Evolutionary conservation across 225 moss, liverwort and hornwort species (phyloP), one percentile per base, ranked within the genome.

Genomic region (Pleurozium schreberi): DNA sequence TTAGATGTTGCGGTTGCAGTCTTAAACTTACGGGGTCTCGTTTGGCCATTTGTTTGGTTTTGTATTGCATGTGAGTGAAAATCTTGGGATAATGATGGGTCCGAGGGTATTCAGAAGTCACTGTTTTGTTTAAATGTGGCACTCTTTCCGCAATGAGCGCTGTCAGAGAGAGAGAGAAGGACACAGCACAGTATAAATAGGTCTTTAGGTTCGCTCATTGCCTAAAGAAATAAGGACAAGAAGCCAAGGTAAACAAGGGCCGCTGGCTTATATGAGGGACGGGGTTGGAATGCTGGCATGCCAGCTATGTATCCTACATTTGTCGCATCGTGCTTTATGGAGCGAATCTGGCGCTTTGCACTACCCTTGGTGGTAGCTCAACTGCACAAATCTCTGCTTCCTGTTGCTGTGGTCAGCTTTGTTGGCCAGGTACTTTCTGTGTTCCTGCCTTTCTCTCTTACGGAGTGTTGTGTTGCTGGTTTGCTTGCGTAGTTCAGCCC

Each of bases 401-500:
- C 96, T 93, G 96, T 96, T 91, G 96, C 96, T 88, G 94, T 96
- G 79, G 92, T 96, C 90, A 95, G 95, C 93, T 96, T 96, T 96
- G 96, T 95, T 90, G 94, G 93, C 90, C 96, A 95, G 96, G 96
- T 96, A 95, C 88, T 90, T 92, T 88, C 92, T 90, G 92, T 92
- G 89, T 89, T 92, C 91, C 92, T 92, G 92, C 91, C 91, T 91
- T 89, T 38, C 90, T 91, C 86, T 91, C 93, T 95, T 92, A 93
- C 92, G 83, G 90, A 90, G 93, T 91, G 90, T 91, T 91, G 89
- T 92, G 93, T 94, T 90, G 89, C 92, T 93, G 91, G 92, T 92
- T 91, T 89, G 88, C 85, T 92, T 94, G 93, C 94, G 86, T 94
- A 93, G 92, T 93, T 93, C 94, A 93, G 94, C 94, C 91, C 91